Conservation (phyloP, 2,329 filamentous ascomycete species). For the Thermochaetoides dissita region DNA sequence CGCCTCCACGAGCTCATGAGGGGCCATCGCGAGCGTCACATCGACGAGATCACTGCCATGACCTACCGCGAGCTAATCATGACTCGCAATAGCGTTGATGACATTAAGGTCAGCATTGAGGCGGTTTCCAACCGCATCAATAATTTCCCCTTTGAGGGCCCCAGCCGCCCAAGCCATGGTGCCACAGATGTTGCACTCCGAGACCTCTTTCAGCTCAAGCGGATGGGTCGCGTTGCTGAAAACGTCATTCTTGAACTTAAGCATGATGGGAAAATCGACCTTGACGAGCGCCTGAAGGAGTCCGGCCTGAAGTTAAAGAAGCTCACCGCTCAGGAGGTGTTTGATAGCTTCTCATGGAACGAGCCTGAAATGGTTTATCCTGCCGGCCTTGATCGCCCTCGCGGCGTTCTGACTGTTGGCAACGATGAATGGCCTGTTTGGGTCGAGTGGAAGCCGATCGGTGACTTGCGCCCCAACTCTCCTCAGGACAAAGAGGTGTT, state of each 20-base stretch:
- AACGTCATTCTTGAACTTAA: slow-evolving; percentile 10
- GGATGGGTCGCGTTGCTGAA: slow-evolving; percentile 12
- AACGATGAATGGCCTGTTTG: slow-evolving; percentile 11
- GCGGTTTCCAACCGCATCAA: slow-evolving; percentile 10
- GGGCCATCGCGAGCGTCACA: slow-evolving; percentile 9
- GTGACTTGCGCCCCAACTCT: slow-evolving; percentile 3
- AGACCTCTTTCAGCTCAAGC: slow-evolving; percentile 14
- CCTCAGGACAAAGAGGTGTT: slow-evolving; percentile 8
- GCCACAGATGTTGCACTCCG: slow-evolving; percentile 7
- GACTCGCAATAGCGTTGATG: slow-evolving; percentile 13
- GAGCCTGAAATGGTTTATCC: slow-evolving; percentile 5
- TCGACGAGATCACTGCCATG: slow-evolving; percentile 16
- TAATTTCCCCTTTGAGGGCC: too few species aligned
- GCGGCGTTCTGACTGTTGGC: slow-evolving; percentile 7
- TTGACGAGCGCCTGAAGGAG: not conserved
- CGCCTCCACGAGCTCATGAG: slow-evolving; percentile 16
- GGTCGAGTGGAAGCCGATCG: slow-evolving; percentile 16
- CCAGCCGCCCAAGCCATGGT: too few species aligned
- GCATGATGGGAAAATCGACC: not conserved
- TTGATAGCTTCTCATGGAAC: slow-evolving; percentile 9
- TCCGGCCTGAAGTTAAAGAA: slow-evolving; percentile 6
- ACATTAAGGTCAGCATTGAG: slow-evolving; percentile 13
- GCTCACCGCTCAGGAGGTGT: slow-evolving; percentile 4
- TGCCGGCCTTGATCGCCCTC: slow-evolving; percentile 7
- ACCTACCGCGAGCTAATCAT: slow-evolving; percentile 17